Conservation (phyloP, 805 yeast genomes). For the Candida nitratophila region DNA sequence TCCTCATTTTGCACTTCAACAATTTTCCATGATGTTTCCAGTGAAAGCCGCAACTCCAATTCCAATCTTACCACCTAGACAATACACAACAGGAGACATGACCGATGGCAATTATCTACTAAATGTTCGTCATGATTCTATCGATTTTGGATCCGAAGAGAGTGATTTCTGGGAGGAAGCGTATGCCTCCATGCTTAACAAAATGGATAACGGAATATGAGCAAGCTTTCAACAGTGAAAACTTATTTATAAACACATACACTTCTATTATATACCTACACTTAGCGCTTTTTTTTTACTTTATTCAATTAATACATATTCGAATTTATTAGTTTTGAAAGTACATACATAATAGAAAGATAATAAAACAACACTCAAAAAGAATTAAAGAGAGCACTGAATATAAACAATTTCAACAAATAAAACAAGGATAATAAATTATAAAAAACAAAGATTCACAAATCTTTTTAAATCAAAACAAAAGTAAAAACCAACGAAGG, state of each 20-base stretch:
- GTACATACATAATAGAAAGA: no score
- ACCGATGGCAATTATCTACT: not conserved
- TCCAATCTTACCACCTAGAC: not conserved
- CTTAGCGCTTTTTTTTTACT: no score
- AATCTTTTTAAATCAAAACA: not conserved
- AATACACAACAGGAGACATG: not conserved
- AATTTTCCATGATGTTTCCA: not conserved
- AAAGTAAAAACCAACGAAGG: not conserved
- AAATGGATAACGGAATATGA: not conserved
- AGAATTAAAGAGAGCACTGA: not conserved
- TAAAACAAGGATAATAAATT: no score
- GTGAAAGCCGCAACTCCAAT: not conserved
- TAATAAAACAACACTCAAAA: not conserved
- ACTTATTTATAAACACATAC: no score
- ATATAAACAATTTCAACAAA: not conserved
- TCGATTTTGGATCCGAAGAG: not conserved
- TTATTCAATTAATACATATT: no score
- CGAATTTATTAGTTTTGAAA: no score
- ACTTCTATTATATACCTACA: no score
- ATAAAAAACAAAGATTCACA: no score
- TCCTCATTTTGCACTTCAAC: not conserved
- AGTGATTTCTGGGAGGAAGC: constrained; percentile 1
- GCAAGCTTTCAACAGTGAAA: no score
- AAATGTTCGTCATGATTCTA: not conserved
- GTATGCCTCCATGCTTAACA: not conserved